Evolutionary conservation across 495 filamentous ascomycete species (phyloP), one percentile per base, ranked within the genome.

Genomic region (Xylaria sp.): DNA sequence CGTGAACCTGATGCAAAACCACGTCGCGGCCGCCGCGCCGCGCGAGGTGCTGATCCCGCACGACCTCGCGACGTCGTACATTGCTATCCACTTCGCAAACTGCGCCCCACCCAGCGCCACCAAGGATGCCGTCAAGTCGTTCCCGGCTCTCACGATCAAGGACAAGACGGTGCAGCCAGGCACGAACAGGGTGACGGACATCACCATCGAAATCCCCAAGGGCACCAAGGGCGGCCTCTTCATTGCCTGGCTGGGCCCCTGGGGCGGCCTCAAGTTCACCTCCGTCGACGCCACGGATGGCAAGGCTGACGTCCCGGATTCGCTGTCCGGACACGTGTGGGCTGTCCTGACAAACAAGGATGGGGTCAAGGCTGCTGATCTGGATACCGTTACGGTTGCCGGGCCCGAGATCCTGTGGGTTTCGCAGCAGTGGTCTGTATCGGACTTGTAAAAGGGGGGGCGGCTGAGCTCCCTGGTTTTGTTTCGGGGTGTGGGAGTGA

Each of bases 1-100:
- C 59, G 69, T 82, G 71, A 82, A 82, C 75, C 78, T 84, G 77
- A 84, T 84, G 79, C 80, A 81, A 64, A 73, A 74, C 67, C 79
- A 80, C 72, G 68, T 78, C 26, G 78, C 80, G 0, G 74, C 81
- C 2, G 68, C 78, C 31, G 76, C 81, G 3, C 77, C 78, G 3
- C 76, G 82, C 26, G 82, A 84, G 69, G 76, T 74, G 8, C 44
- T 75, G 35, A 40, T 84, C 1, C 80, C 81, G 0, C 68, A 67
- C n/a, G 41, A 40, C n/a, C 75, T 84, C 14, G 82, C 76, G 1
- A 79, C 77, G 66, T 76, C 77, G 14, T 82, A 80, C 70, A 71
- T 77, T 50, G 58, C 67, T 37, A 62, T 68, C 46, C 71, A 80
- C 65, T 82, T 77, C 69, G 77, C 80, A 12, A 68, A 61, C 53